phyloP scores from a whole-genome alignment of 257 asterid species.

The Anisodus tanguticus region DNA sequence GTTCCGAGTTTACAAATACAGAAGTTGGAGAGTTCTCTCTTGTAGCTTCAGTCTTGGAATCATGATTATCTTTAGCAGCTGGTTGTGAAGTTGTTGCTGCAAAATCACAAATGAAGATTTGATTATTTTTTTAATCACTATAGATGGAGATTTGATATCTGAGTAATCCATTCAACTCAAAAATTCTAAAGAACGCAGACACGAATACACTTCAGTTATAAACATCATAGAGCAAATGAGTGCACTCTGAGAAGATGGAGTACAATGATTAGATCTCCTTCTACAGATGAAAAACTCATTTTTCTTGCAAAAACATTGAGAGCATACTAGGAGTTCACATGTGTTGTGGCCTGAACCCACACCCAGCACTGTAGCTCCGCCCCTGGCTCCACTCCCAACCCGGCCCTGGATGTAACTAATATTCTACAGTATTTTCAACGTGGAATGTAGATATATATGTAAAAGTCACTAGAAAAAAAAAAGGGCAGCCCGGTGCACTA shows the following conservation, averaged over 20 bases:
- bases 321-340: neutral
- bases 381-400: neutral
- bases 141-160: neutral
- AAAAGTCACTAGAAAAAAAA: too few relatives aligned
- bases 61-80: constrained; percentile 39
- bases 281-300: neutral
- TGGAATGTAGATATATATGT: neutral
- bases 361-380: too few relatives aligned
- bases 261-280: neutral
- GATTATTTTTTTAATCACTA: too few relatives aligned
- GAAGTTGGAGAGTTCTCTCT: constrained; percentile 75
- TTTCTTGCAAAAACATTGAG: constrained; percentile 24
- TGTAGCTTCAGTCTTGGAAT: constrained; percentile 52
- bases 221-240: neutral
- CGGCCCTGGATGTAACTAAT: neutral
- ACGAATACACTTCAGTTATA: neutral
- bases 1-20: constrained; percentile 90
- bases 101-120: neutral
- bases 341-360: too few relatives aligned
- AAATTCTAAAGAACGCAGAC: constrained; percentile 2
- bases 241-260: neutral
- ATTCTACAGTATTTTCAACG: neutral
- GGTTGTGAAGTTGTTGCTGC: constrained; percentile 48
- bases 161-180: constrained; percentile 13
- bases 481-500: too few relatives aligned